Base-by-base conservation (phyloP, 768 basidiomycete genomes). In the Paxillus ammoniavirescens region DNA sequence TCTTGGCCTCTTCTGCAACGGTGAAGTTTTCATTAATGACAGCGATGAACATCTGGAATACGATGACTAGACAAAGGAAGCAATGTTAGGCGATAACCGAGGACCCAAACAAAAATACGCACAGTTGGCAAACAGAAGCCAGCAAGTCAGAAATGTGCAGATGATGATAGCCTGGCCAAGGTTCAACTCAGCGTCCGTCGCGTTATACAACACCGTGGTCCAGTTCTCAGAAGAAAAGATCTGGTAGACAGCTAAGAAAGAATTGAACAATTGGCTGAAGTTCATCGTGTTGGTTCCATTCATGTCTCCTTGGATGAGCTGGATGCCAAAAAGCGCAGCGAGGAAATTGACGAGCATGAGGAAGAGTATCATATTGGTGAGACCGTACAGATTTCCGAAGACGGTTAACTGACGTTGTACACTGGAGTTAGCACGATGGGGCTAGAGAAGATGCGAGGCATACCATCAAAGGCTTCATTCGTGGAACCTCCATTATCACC, bases 11-110 rank as follows among this genome's bases (percentile, higher is more conserved):
- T 64, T 98, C 96, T 0, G 93, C 93, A 5, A 97, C 84, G 21
- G 86, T 79, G 62, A 98, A 98, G 70, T 95, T 96, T 76, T 95
- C 93, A 63, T 94, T 91, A 77, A 97, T 93, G 42, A 96, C 93
- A 33, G 96, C 96, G 63, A 98, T 91, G 75, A 98, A 97, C 86
- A 98, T 89, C 65, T 96, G 93, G 46, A 96, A 68, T 8, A 96
- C 78, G 62, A 96, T 91, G 76, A 93, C 94, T 95, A 54, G 40
- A 8, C 36, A 52, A 37, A 58, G 45, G 26, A 54, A 26, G 52
- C 44, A 41, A 13, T 35, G 44, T 62, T 36, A 59, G 49, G 9
- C 15, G 3, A 31, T 47, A 43, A 13, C 6, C 12, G 17, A 21
- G 30, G 33, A 38, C 31, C 30, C 6, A 14, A 31, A 38, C 48